These are phyloP conservation scores for Mycena polygramma DNA, from an alignment of 768 basidiomycete species.

Conservation along the genomic window DNA sequence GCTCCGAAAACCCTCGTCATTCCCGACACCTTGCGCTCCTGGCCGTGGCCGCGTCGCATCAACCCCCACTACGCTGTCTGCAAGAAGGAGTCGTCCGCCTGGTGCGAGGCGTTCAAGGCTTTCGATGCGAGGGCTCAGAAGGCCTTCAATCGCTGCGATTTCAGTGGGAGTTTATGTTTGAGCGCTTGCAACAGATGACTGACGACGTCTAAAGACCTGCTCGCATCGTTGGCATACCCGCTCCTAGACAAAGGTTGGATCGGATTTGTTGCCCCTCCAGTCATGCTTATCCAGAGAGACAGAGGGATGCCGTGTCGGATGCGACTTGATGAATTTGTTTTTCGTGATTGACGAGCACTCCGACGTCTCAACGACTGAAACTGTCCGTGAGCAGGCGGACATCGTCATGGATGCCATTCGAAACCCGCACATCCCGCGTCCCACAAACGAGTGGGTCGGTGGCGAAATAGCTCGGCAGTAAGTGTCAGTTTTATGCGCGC, in stretches of 20 bases:
- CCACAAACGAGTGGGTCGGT: neutral
- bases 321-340: constrained; percentile 12
- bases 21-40: constrained; percentile 12
- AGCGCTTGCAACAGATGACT: constrained; percentile 26
- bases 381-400: constrained; percentile 14
- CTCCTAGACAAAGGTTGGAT: constrained; percentile 6
- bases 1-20: constrained; percentile 5
- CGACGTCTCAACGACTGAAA: constrained; percentile 15
- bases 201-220: neutral
- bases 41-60: constrained; percentile 19
- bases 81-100: constrained; percentile 3
- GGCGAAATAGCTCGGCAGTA: constrained; percentile 17
- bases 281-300: constrained; percentile 4
- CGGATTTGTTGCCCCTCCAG: neutral
- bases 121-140: constrained; percentile 17
- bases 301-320: constrained; percentile 2
- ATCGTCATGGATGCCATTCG: constrained; percentile 17
- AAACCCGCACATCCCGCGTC: neutral
- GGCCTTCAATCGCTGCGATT: constrained; percentile 31
- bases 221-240: constrained; percentile 16
- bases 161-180: constrained; percentile 9
- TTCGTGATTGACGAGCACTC: constrained; percentile 19
- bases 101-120: constrained; percentile 17
- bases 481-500: constrained; percentile 2
- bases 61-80: constrained; percentile 17